A percentile compares a stretch with the other conserved stretches of the same genome.
These are phyloP conservation scores for Auriscalpium orientale DNA, from an alignment of 768 basidiomycete genomes.

Conservation along the genomic window DNA sequence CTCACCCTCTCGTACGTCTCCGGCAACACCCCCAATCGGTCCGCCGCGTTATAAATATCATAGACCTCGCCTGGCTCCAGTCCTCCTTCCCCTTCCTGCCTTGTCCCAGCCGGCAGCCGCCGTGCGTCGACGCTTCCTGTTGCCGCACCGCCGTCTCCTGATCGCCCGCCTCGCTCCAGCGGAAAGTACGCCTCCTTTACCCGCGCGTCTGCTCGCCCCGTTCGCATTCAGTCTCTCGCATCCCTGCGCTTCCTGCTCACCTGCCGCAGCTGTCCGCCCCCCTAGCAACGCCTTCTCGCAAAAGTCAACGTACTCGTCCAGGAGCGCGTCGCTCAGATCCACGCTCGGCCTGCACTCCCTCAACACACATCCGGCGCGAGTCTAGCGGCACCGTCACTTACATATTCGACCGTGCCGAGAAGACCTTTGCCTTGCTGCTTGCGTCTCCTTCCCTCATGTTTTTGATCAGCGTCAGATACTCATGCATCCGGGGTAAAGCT, in stretches of 20 bases:
- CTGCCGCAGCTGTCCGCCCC: constrained; percentile 1
- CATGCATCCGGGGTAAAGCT: constrained; percentile 10
- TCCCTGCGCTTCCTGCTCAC: not conserved
- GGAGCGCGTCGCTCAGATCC: constrained; percentile 3
- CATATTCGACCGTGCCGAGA: constrained; percentile 12
- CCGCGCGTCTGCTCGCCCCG: constrained; percentile 14
- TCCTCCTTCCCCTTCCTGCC: constrained; percentile 6
- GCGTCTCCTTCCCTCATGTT: constrained; percentile 1
- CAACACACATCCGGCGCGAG: not conserved
- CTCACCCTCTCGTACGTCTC: constrained; percentile 45
- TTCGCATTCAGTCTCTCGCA: not conserved
- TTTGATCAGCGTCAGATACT: constrained; percentile 9
- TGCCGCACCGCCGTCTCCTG: not conserved
- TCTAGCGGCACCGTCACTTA: not conserved
- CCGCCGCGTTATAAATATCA: constrained; percentile 59
- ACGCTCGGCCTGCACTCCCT: constrained; percentile 3
- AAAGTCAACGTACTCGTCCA: constrained; percentile 11
- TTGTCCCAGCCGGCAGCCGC: constrained; percentile 3
- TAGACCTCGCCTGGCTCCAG: constrained; percentile 53
- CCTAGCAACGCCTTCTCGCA: constrained; percentile 4
- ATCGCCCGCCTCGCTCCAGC: not conserved
- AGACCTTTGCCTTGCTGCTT: constrained; percentile 3
- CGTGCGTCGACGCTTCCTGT: not conserved
- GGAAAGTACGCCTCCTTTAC: constrained; percentile 27
- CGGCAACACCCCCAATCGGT: constrained; percentile 52